Conservation (phyloP, 345 rosid species). For the Murraya paniculata region DNA sequence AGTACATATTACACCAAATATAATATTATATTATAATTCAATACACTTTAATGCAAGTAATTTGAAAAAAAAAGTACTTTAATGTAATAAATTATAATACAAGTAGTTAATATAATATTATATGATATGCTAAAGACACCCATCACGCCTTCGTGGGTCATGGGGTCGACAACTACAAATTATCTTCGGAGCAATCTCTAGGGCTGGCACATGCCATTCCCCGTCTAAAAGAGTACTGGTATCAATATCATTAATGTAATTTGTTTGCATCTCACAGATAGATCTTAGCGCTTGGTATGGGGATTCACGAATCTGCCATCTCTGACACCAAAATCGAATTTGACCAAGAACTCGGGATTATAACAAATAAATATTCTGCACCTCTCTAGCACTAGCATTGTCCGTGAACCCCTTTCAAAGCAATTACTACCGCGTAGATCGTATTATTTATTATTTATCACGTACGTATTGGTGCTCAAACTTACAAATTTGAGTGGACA, state of each 20-base stretch:
- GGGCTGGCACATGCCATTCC: slow-evolving; percentile 20
- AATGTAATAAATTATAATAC: too few relatives aligned
- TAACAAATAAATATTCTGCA: neutral
- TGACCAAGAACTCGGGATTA: neutral
- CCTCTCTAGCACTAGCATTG: neutral
- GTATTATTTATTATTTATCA: neutral
- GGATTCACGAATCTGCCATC: slow-evolving; percentile 24
- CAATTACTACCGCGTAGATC: neutral
- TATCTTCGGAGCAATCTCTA: slow-evolving; percentile 6
- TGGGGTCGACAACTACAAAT: slow-evolving; percentile 10
- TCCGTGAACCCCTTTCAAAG: neutral
- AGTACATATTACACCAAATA: too few relatives aligned
- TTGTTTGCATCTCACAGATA: slow-evolving; percentile 20
- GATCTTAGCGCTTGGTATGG: slow-evolving; percentile 7
- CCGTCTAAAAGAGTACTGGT: neutral
- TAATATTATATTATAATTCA: too few relatives aligned
- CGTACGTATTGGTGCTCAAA: too few relatives aligned
- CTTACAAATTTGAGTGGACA: too few relatives aligned
- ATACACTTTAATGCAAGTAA: too few relatives aligned
- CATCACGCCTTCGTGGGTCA: neutral
- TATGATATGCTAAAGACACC: too few relatives aligned
- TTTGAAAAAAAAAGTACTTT: too few relatives aligned
- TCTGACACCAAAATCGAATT: slow-evolving; percentile 16
- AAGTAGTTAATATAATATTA: too few relatives aligned
- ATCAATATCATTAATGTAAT: slow-evolving; percentile 28